Evolutionary conservation across 805 yeast species (phyloP).

Genomic region (Saccharomycopsis fodiens): DNA sequence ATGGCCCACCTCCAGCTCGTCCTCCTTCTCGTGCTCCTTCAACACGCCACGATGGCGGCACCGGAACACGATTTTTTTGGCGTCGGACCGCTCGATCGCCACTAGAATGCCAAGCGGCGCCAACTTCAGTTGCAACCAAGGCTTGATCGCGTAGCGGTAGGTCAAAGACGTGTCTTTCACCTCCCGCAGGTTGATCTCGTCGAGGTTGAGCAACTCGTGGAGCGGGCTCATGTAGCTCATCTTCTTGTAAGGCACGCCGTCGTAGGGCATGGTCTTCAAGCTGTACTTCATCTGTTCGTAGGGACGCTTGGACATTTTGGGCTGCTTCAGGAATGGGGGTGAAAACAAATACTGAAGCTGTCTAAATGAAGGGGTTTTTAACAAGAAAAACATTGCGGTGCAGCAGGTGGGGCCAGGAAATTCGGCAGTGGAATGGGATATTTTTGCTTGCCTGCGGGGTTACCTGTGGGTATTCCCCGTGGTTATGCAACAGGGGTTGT

Average conservation of each 20-base stretch:
- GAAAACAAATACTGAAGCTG: background rate
- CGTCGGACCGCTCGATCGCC: slow-evolving; percentile 28
- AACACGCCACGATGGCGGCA: slow-evolving; percentile 20
- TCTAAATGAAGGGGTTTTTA: background rate
- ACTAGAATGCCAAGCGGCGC: slow-evolving; percentile 18
- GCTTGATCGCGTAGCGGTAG: slow-evolving; percentile 13
- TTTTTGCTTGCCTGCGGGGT: background rate
- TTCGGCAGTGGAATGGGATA: background rate
- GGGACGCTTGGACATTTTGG: background rate
- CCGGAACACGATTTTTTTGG: slow-evolving; percentile 27
- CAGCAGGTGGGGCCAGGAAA: background rate
- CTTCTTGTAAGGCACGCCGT: background rate
- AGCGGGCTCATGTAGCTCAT: slow-evolving; percentile 3
- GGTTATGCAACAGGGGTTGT: background rate
- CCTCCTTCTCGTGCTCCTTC: background rate
- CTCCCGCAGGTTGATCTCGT: slow-evolving; percentile 15
- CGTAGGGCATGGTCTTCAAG: background rate
- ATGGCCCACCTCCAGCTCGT: background rate
- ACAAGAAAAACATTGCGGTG: background rate
- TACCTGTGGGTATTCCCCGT: too few species aligned
- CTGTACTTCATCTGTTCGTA: background rate
- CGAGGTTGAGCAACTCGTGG: slow-evolving; percentile 14
- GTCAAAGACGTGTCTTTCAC: slow-evolving; percentile 4
- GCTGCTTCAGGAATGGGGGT: background rate
- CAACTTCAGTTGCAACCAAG: slow-evolving; percentile 17